These are phyloP conservation scores for Polygonum aviculare DNA, from an alignment of 148 eudicot genomes.

Conservation along the genomic window DNA sequence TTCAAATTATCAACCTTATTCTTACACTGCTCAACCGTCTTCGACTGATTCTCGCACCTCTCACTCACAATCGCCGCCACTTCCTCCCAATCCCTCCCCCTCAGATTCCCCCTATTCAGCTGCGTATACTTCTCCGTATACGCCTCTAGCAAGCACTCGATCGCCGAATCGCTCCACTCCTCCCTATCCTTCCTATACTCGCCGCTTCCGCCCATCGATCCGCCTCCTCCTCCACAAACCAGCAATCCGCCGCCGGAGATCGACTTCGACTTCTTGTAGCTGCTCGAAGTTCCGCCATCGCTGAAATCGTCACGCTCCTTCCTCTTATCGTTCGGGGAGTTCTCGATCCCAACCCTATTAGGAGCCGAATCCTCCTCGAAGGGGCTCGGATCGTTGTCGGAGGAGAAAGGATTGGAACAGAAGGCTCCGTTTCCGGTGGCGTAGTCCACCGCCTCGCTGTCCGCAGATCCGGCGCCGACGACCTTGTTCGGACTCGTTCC, in stretches of 20 bases:
- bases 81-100: conserved; percentile 99
- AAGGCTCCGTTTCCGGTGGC: conserved; percentile 21
- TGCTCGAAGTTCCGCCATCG: conserved; percentile 42
- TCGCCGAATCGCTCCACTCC: conserved; percentile 95
- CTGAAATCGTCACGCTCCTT: conserved; percentile 53
- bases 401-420: conserved; percentile 19
- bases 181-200: conserved; percentile 88
- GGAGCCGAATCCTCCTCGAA: conserved; percentile 42
- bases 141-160: conserved; percentile 72
- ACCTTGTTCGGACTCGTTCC: conserved; percentile 8
- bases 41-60: conserved; percentile 70
- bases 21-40: conserved; percentile 98
- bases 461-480: conserved; percentile 10
- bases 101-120: conserved; percentile 75
- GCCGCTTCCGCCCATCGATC: conserved; percentile 17
- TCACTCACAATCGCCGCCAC: conserved; percentile 78
- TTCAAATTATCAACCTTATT: conserved; percentile 97
- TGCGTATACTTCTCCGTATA: conserved; percentile 70
- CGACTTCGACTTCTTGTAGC: conserved; percentile 27
- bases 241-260: conserved; percentile 8
- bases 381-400: conserved; percentile 33
- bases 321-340: conserved; percentile 27
- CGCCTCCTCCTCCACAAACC: conserved; percentile 8
- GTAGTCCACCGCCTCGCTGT: conserved; percentile 25
- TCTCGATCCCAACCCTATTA: conserved; percentile 20